Evolutionary conservation across 2,329 filamentous ascomycete genomes (phyloP).

Genomic region (Plenodomus tracheiphilus): DNA sequence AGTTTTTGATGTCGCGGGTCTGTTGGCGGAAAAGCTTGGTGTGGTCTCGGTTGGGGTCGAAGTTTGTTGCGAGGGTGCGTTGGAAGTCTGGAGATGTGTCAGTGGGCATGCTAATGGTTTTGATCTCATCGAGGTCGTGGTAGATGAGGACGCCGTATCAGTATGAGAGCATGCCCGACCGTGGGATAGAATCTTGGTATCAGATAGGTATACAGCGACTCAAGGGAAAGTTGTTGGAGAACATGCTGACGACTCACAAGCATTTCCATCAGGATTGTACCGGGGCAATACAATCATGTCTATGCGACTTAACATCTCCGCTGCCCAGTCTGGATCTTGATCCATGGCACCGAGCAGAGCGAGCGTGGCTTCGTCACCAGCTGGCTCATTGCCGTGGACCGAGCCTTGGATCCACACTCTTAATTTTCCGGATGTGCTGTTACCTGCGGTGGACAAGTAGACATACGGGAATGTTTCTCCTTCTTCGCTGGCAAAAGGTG

Average conservation of each 20-base stretch:
- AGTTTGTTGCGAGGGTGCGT: constrained; percentile 40
- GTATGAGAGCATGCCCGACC: no score
- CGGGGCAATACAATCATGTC: constrained; percentile 42
- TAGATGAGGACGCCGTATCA: no score
- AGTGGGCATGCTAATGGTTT: neutral
- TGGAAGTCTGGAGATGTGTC: constrained; percentile 33
- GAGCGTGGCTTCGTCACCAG: constrained; percentile 41
- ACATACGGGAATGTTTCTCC: constrained; percentile 38
- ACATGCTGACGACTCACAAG: constrained; percentile 19
- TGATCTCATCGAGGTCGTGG: neutral
- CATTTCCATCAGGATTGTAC: constrained; percentile 44
- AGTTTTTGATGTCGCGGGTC: constrained; percentile 40
- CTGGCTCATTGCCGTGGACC: constrained; percentile 45
- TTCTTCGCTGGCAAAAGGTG: constrained; percentile 40
- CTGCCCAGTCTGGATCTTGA: constrained; percentile 36
- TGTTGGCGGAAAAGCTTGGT: constrained; percentile 42
- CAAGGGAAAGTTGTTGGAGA: no score
- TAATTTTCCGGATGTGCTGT: constrained; percentile 26
- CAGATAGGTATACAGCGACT: no score
- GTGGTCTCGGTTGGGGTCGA: constrained; percentile 45
- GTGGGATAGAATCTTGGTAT: no score
- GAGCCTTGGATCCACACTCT: constrained; percentile 44
- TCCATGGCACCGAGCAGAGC: constrained; percentile 43
- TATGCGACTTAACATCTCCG: constrained; percentile 33
- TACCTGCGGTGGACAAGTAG: constrained; percentile 21